Evolutionary conservation across 1,284 basidiomycete species (phyloP), one percentile per base, ranked within the genome.

Genomic region (Anthracocystis walkeri): DNA sequence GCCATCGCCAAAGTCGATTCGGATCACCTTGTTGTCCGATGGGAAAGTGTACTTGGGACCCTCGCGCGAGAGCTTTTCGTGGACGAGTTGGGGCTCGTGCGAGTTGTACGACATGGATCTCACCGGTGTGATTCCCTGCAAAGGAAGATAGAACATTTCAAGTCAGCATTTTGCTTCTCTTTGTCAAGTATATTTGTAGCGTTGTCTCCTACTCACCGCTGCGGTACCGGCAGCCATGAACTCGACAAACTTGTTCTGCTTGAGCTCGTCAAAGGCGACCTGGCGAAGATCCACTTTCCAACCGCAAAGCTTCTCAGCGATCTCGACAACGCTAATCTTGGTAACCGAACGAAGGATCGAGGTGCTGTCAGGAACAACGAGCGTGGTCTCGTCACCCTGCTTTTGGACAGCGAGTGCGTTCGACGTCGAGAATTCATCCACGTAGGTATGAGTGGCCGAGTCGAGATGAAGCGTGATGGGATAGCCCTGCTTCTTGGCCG

Each of bases 371-470:
- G 78, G 78, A 21, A 78, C 76, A 12, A 79, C 72, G 7, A 79
- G 58, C 18, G 64, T 75, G 44, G 48, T 66, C 25, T 61, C 12
- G 11, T 70, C 64, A 25, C 60, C 66, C 16, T 75, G n/a, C 55
- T 70, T 64, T 25, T 68, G 51, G 20, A 86, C 75, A 49, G 78
- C 80, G 41, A 85, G 73, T 27, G 83, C 84, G 67, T 86, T 86
- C 11, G 80, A 82, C 16, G 85, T 86, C 4, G 82, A 84, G 51
- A 86, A 86, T 62, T 86, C 85, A 68, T 84, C 84, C 21, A 84
- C 64, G 31, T 77, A 58, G 10, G 81, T 81, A 58, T 81, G 81
- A 1, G 78, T 82, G 11, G 77, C 75, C 54, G 82, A 79, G 65
- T 76, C 71, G 44, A 80, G 75, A 41, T 80, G 85, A 2, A 86